Evolutionary conservation across 2,329 filamentous ascomycete species (phyloP).

Genomic region (Lachnellula arida): DNA sequence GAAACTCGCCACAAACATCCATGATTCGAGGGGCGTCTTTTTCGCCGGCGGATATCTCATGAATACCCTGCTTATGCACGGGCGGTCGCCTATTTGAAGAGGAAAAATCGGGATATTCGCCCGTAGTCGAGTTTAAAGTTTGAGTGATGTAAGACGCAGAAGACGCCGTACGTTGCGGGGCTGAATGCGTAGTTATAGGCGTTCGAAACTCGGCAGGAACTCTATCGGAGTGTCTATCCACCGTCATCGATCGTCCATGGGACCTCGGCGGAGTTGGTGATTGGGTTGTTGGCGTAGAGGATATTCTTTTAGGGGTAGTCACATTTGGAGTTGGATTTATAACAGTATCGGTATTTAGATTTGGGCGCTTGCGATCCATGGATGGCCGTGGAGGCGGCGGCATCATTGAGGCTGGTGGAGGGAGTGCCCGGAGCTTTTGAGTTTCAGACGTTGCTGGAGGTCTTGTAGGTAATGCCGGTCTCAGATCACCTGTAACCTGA

Average conservation of each 20-base stretch:
- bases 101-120: slow-evolving; percentile 76
- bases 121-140: slow-evolving; percentile 10
- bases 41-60: slow-evolving; percentile 68
- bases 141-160: slow-evolving; percentile 14
- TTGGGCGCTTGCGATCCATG: slow-evolving; percentile 23
- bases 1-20: slow-evolving; percentile 80
- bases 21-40: slow-evolving; percentile 84
- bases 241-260: slow-evolving; percentile 47
- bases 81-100: slow-evolving; percentile 82
- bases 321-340: slow-evolving; percentile 8
- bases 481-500: slow-evolving; percentile 40
- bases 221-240: slow-evolving; percentile 41
- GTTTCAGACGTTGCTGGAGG: slow-evolving; percentile 33
- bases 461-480: slow-evolving; percentile 47
- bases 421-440: slow-evolving; percentile 21
- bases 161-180: slow-evolving; percentile 8
- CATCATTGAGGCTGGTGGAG: slow-evolving; percentile 16
- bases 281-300: slow-evolving; percentile 44
- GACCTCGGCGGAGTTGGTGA: slow-evolving; percentile 39
- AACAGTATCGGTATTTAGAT: slow-evolving; percentile 10
- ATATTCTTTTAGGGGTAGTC: slow-evolving; percentile 40
- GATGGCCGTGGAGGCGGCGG: slow-evolving; percentile 26
- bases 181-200: slow-evolving; percentile 19
- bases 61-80: slow-evolving; percentile 63
- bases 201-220: slow-evolving; percentile 36